Base-by-base conservation (phyloP, 2,329 filamentous ascomycete genomes). In the Ophiostoma quercus region DNA sequence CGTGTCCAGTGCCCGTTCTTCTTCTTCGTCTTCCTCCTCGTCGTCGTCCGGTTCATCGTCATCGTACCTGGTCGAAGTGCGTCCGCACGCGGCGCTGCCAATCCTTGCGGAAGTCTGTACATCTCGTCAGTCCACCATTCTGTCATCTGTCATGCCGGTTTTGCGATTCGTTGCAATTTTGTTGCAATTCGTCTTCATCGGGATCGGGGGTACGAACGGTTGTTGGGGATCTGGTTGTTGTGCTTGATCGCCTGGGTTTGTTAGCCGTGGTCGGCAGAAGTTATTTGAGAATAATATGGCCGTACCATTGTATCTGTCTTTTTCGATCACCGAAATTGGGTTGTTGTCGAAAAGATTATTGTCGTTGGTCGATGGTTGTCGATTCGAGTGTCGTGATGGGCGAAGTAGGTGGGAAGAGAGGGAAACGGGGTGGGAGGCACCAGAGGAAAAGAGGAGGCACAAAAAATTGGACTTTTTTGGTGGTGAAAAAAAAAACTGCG, bases 71-170 rank as follows among this genome's bases (percentile, higher is more conserved):
- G 88, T 99, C 93, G 87, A 99, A 99, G 89, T 99, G 95, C 84
- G 92, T 92, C 85, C 93, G 92, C 82, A 99, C 95, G 86, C 94
- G 92, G 86, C 93, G 92, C 85, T 98, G 94, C 95, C 95, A 99
- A 88, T 99, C 94, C 92, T 97, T 97, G 86, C 92, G 94, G 92
- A 97, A 97, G 83, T 97, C 92, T 95, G 70, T 70, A 68, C 39
- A 51, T 25, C 68, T 73, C 19, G 73, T 82, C 78, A 84, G 83
- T 81, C 77, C 77, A 77, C 54, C 57, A 14, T 51, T 65, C 62
- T 62, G 7, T 32, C 62, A 22, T 22, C 34, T 34, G 7, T 32
- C 62, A 43, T 65, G 34, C 34, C 62, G 57, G 57, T 1, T 62
- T 62, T 32, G 57, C 57, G 57, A 62, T 62, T 19, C 25, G 25